Evolutionary conservation across 306 rosid genomes (phyloP).

Genomic region (Nissolia schottii): DNA sequence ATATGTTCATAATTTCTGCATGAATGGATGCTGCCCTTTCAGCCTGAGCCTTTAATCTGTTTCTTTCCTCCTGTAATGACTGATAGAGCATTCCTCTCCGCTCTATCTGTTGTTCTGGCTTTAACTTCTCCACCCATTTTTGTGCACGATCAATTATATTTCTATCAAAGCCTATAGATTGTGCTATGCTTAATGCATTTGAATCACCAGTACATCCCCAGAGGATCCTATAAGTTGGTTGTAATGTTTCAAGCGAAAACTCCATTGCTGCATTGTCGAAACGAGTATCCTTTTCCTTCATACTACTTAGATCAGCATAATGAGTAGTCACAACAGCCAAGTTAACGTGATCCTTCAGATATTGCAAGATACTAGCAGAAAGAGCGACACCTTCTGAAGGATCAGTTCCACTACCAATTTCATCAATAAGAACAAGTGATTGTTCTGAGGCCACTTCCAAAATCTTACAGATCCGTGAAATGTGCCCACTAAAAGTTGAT

Average conservation of each 20-base stretch:
- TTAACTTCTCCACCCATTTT: conserved; percentile 67
- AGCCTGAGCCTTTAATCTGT: conserved; percentile 61
- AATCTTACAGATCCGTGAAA: conserved; percentile 63
- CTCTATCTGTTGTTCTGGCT: conserved; percentile 80
- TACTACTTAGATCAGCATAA: conserved; percentile 74
- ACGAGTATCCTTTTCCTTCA: conserved; percentile 63
- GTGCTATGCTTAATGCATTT: conserved; percentile 84
- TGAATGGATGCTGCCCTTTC: conserved; percentile 61
- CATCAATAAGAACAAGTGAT: conserved; percentile 90
- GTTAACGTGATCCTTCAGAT: conserved; percentile 65
- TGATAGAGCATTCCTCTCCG: conserved; percentile 70
- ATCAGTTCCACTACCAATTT: conserved; percentile 96
- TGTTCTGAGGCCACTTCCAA: conserved; percentile 65
- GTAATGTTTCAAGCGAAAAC: conserved; percentile 67
- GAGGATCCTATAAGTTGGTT: conserved; percentile 77
- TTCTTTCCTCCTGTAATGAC: conserved; percentile 73
- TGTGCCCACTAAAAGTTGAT: conserved; percentile 97
- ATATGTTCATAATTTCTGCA: conserved; percentile 52
- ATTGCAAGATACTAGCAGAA: conserved; percentile 80
- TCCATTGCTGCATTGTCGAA: conserved; percentile 97
- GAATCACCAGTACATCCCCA: conserved; percentile 95
- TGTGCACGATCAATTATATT: conserved; percentile 55
- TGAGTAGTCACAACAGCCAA: conserved; percentile 93
- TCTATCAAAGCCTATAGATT: conserved; percentile 70
- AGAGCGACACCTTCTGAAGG: conserved; percentile 99